Evolutionary conservation across 306 rosid species (phyloP).

Genomic region (Fragaria vesca): DNA sequence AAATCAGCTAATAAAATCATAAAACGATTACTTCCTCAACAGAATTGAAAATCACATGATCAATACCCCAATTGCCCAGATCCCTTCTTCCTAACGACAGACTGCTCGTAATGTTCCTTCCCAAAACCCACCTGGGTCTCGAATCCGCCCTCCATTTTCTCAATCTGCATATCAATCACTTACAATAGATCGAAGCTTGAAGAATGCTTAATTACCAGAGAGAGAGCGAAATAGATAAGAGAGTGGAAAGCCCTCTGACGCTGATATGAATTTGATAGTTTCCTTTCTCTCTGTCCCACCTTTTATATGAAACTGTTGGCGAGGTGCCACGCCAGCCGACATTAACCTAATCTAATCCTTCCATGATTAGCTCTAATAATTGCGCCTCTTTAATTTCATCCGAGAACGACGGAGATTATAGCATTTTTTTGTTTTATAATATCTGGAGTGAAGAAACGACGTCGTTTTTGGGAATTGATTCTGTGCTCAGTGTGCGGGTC

Average conservation of each 20-base stretch:
- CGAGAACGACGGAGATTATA: too few species aligned
- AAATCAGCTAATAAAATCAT: not conserved
- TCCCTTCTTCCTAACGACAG: constrained; percentile 12
- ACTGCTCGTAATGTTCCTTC: not conserved
- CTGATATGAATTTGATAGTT: not conserved
- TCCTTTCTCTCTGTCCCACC: not conserved
- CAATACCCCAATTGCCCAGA: constrained; percentile 36
- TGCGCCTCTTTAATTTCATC: not conserved
- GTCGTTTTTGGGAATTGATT: not conserved
- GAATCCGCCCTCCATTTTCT: constrained; percentile 29
- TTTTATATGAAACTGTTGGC: constrained; percentile 8
- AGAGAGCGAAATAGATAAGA: not conserved
- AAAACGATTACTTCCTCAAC: not conserved
- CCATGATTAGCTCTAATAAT: not conserved
- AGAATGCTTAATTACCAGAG: not conserved
- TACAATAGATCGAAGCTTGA: not conserved
- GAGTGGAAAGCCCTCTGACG: not conserved
- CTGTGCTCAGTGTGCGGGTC: not conserved
- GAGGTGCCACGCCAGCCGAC: constrained; percentile 24
- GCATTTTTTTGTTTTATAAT: too few species aligned
- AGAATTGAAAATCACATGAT: not conserved
- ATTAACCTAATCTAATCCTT: not conserved
- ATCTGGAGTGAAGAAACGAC: not conserved
- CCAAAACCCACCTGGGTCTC: constrained; percentile 13
- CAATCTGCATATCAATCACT: not conserved